phyloP scores from a whole-genome alignment of 192 early-diverging fungal genomes.

The Coemansia sp. region DNA sequence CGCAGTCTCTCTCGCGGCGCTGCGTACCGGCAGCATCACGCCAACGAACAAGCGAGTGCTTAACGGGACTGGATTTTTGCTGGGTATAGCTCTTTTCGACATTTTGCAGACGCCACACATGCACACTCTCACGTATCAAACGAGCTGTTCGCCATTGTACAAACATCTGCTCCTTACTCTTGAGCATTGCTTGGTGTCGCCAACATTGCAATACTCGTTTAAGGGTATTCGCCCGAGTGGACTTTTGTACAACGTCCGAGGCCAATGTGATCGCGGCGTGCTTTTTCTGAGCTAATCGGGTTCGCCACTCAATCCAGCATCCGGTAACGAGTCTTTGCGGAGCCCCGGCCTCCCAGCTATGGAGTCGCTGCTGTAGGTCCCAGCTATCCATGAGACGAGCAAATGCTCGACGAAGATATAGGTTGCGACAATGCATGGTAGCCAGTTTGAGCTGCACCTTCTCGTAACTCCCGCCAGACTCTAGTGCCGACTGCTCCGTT shows the following conservation, averaged over 20 bases:
- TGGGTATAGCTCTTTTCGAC: background rate
- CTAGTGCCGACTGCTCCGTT: background rate
- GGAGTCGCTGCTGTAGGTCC: slow-evolving; percentile 12
- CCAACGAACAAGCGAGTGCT: slow-evolving; percentile 13
- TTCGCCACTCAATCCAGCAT: slow-evolving; percentile 7
- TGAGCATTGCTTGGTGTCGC: slow-evolving; percentile 1
- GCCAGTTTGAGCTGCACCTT: slow-evolving; percentile 18
- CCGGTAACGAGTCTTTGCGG: background rate
- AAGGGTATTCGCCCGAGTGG: background rate
- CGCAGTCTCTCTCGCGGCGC: background rate
- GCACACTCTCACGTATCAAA: background rate
- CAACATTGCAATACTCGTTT: background rate
- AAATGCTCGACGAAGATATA: background rate
- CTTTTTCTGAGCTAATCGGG: background rate
- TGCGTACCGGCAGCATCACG: slow-evolving; percentile 12
- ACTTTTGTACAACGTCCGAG: background rate
- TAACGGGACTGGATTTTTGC: background rate
- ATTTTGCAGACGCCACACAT: slow-evolving; percentile 12
- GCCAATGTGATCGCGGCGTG: background rate
- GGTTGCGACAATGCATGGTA: slow-evolving; percentile 18
- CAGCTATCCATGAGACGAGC: background rate
- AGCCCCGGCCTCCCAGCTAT: background rate
- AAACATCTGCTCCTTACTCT: background rate
- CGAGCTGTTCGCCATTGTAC: background rate
- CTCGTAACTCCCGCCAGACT: slow-evolving; percentile 8